Conservation (phyloP, 73 alveolate species). For the Paramecium pentaurelia region DNA sequence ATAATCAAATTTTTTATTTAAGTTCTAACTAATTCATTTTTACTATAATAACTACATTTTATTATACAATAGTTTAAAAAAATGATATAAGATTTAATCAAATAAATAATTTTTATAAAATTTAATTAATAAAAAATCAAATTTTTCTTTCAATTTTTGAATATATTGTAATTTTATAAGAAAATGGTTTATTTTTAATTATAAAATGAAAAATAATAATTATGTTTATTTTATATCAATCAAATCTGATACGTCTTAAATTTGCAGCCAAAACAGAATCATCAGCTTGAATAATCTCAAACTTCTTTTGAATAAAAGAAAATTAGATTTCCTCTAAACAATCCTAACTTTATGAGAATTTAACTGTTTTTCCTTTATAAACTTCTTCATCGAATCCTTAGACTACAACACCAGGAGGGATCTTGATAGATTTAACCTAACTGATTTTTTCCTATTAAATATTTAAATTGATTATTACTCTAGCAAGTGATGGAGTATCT, state of each 20-base stretch:
- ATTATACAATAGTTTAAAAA: too few relatives aligned
- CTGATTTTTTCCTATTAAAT: background rate
- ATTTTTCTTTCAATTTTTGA: too few relatives aligned
- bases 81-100: too few relatives aligned
- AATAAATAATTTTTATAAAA: too few relatives aligned
- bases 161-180: too few relatives aligned
- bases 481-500: conserved; percentile 37
- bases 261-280: conserved; percentile 1
- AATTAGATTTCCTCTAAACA: conserved; percentile 28
- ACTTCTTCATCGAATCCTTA: conserved; percentile 37
- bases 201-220: background rate
- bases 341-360: conserved; percentile 9
- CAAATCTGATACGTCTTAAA: conserved; percentile 41
- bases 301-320: conserved; percentile 11
- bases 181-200: too few relatives aligned
- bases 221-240: background rate
- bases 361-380: conserved; percentile 28
- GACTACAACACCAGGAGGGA: conserved; percentile 16
- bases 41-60: too few relatives aligned
- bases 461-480: background rate
- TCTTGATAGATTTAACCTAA: conserved; percentile 4
- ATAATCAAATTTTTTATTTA: too few relatives aligned
- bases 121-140: too few relatives aligned
- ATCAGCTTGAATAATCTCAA: background rate
- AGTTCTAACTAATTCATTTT: too few relatives aligned